Conservation (phyloP, 2,329 filamentous ascomycete species). For the Aspergillus proliferans region DNA sequence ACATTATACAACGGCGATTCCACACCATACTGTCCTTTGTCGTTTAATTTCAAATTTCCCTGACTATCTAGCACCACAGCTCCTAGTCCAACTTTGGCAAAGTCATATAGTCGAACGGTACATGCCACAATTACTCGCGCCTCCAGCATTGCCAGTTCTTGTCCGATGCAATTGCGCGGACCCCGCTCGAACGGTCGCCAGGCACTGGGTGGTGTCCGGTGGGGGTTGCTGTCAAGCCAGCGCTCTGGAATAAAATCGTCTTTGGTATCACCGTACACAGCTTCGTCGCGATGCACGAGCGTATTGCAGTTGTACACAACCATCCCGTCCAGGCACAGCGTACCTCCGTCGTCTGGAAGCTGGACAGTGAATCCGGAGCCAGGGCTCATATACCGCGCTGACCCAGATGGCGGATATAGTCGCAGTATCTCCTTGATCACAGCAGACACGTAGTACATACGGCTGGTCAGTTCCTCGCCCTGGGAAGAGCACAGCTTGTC, state of each 20-base stretch:
- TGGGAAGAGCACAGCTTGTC: slow-evolving; percentile 24
- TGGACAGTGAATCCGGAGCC: slow-evolving; percentile 7
- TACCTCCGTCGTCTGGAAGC: slow-evolving; percentile 2
- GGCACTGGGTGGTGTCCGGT: slow-evolving; percentile 31
- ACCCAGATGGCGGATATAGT: slow-evolving; percentile 41
- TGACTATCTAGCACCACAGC: background rate
- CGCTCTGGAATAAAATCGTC: slow-evolving; percentile 32
- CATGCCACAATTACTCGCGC: slow-evolving; percentile 12
- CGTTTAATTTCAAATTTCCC: slow-evolving; percentile 1
- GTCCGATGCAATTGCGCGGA: slow-evolving; percentile 45
- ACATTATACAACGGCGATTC: slow-evolving; percentile 10
- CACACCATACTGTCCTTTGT: slow-evolving; percentile 6
- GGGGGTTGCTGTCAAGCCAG: slow-evolving; percentile 24
- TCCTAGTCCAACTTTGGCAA: slow-evolving; percentile 13
- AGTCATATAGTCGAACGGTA: slow-evolving; percentile 11
- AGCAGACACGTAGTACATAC: slow-evolving; percentile 46
- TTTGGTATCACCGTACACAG: slow-evolving; percentile 10
- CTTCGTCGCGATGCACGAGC: slow-evolving; percentile 13
- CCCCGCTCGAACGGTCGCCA: slow-evolving; percentile 47
- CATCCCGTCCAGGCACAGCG: slow-evolving; percentile 7
- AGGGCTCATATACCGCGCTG: slow-evolving; percentile 6
- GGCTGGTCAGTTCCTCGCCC: slow-evolving; percentile 41
- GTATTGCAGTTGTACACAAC: slow-evolving; percentile 9
- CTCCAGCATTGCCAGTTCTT: slow-evolving; percentile 45
- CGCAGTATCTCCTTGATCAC: slow-evolving; percentile 52